phyloP scores from a whole-genome alignment of 345 rosid genomes.

The Geranium brycei region DNA sequence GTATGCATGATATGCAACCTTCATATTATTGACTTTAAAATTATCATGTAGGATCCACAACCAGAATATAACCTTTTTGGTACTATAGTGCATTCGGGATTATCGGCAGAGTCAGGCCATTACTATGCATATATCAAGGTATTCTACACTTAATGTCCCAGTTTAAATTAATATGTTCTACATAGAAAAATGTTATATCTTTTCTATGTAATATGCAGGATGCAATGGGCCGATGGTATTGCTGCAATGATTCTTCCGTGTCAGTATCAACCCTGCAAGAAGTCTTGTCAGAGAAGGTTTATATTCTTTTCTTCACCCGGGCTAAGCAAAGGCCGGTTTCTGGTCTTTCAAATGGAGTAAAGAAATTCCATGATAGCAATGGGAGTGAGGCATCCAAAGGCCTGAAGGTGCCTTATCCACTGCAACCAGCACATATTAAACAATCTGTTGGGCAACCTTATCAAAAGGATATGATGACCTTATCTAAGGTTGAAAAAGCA shows the following conservation, averaged over 20 bases:
- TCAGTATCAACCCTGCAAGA: constrained; percentile 65
- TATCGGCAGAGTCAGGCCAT: constrained; percentile 88
- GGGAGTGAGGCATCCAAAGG: constrained; percentile 38
- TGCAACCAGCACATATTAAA: constrained; percentile 24
- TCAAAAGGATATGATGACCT: constrained; percentile 21
- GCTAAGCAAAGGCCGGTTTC: constrained; percentile 50
- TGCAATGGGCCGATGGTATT: constrained; percentile 77
- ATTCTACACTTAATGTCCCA: not conserved
- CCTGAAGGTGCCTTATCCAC: constrained; percentile 22
- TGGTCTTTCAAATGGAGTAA: constrained; percentile 42
- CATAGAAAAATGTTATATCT: not conserved
- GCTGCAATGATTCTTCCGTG: constrained; percentile 81
- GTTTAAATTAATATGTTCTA: not conserved
- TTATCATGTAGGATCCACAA: constrained; percentile 53
- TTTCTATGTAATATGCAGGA: constrained; percentile 32
- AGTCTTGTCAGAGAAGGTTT: constrained; percentile 87
- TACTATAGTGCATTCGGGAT: constrained; percentile 88
- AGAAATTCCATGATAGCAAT: constrained; percentile 28
- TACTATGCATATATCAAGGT: constrained; percentile 97
- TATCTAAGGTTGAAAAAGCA: constrained; percentile 44
- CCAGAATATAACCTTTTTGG: constrained; percentile 91
- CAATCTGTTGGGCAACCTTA: constrained; percentile 26
- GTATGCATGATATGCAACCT: not conserved
- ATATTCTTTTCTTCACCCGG: constrained; percentile 84
- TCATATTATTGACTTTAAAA: not conserved